phyloP scores from a whole-genome alignment of 192 early-diverging fungal genomes.

The Mortierella antarctica region DNA sequence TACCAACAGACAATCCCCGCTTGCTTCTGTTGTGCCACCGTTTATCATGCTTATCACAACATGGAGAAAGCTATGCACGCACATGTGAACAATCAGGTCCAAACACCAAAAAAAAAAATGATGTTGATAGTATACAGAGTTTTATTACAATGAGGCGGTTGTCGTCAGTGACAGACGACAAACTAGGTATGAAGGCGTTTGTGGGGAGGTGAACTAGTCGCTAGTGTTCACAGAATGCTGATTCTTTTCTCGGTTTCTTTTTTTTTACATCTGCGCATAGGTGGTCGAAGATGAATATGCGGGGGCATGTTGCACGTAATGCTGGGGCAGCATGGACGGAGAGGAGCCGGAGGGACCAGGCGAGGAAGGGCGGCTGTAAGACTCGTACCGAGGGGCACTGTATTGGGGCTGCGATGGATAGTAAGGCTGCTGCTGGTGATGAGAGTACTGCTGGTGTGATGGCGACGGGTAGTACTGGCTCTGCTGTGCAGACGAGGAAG shows the following conservation, averaged over 20 bases:
- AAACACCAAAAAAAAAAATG: slow-evolving; percentile 8
- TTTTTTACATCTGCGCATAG: slow-evolving; percentile 1
- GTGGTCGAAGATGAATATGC: slow-evolving; percentile 11
- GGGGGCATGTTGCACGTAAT: slow-evolving; percentile 29
- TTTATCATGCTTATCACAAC: background rate
- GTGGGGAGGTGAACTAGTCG: background rate
- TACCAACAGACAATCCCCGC: background rate
- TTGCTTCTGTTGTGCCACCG: too few species aligned
- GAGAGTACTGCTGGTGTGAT: slow-evolving; percentile 3
- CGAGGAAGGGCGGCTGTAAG: slow-evolving; percentile 20
- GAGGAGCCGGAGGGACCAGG: background rate
- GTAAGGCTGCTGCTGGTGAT: slow-evolving; percentile 6
- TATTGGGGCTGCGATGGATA: slow-evolving; percentile 12
- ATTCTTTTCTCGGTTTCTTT: background rate
- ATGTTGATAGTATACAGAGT: slow-evolving; percentile 15
- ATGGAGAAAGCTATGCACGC: background rate
- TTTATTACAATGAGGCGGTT: slow-evolving; percentile 32
- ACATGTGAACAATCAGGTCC: background rate
- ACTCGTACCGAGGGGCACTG: slow-evolving; percentile 16
- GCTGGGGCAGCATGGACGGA: slow-evolving; percentile 31
- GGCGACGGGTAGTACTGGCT: slow-evolving; percentile 4
- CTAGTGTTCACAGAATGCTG: too few species aligned
- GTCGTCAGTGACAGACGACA: background rate
- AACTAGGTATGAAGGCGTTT: slow-evolving; percentile 10
- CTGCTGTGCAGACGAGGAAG: background rate